Evolutionary conservation across 768 basidiomycete genomes (phyloP), one percentile per base, ranked within the genome.

Genomic region (Holtermanniella nyarrowii): DNA sequence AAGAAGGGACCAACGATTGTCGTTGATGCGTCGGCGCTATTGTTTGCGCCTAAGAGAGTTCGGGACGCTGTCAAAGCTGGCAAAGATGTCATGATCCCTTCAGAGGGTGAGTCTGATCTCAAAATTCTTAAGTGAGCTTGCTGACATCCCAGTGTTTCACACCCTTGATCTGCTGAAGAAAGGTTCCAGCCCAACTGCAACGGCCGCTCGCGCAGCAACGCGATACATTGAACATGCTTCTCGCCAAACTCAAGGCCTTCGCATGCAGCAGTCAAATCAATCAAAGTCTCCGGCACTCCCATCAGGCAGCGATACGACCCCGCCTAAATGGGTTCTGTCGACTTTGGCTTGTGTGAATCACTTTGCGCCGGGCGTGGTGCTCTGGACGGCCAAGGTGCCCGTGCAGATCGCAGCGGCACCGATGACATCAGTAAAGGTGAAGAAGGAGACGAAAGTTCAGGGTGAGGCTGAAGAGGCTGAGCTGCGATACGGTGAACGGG

Each of bases 131-230:
- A 27, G 27, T 56, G 37, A 40, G n/a, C 52, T 16, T 26, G 25
- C 47, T n/a, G 44, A 42, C 43, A 44, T 42, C 23, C n/a, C 68
- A 93, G 89, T 85, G 7, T 77, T 95, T 23, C 91, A 89, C 63
- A 91, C 89, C 0, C 78, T 95, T 2, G 90, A 95, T 66, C 74
- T 91, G 1, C 79, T 93, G 63, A 95, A 95, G 78, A 95, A 93
- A 67, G 89, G 89, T 1, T 81, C 82, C 0, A 84, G 77, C 23
- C 73, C 79, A 0, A 77, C 88, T 11, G 87, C 89, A 0, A 80
- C 85, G 64, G 81, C 83, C 23, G 89, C 89, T 1, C 84, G 90
- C 20, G 77, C 83, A 0, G 90, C 89, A 12, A 88, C 89, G 11
- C 83, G 90, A 21, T 82, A 88, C 48, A 78, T 95, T 41, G 90